Evolutionary conservation across 345 rosid genomes (phyloP), one percentile per base, ranked within the genome.

Genomic region (Anastatica hierochuntica): DNA sequence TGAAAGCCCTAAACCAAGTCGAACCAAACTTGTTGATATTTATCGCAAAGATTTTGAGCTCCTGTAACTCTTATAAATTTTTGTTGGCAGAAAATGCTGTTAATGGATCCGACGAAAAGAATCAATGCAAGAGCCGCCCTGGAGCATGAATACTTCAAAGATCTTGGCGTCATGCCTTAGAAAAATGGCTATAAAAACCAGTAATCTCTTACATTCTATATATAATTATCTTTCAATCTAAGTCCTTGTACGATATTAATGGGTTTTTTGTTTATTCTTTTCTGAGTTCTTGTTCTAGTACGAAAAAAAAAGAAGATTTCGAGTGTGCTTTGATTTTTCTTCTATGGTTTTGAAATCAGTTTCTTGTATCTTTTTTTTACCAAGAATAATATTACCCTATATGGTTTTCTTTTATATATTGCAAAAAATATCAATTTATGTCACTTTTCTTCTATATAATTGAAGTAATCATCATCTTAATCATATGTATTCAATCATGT

Each of bases 71-170:
- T 3, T 7, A 29, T 29, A 29, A 29, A 4, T 7, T 29, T 5
- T n/a, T 48, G 33, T 23, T 78, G 58, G 20, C 84, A 87, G 96
- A 84, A 81, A 90, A 87, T 87, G 98, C 84, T 90, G 8, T 62
- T 81, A 75, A 73, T 87, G 85, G 95, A 90, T 77, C 98, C 96
- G n/a, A 65, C 76, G 52, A 78, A 74, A 74, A 87, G 98, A 75
- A 82, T 90, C 55, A 87, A 87, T 0, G 98, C 98, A 30, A 80
- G 85, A 78, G 77, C 60, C 12, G 98, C 96, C 26, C 72, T 90
- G 27, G 89, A 87, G 76, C 98, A 90, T 69, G 98, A 79, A 8
- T 90, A 87, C 84, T 90, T 90, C 85, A 84, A 74, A 81, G 98
- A 90, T 66, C 50, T 78, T 14, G 79, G 74, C 19, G 76, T 65